Percentiles rank a stretch among this genome's conserved stretches.
phyloP scores from a whole-genome alignment of 306 rosid genomes.

The Castanopsis chinensis region DNA sequence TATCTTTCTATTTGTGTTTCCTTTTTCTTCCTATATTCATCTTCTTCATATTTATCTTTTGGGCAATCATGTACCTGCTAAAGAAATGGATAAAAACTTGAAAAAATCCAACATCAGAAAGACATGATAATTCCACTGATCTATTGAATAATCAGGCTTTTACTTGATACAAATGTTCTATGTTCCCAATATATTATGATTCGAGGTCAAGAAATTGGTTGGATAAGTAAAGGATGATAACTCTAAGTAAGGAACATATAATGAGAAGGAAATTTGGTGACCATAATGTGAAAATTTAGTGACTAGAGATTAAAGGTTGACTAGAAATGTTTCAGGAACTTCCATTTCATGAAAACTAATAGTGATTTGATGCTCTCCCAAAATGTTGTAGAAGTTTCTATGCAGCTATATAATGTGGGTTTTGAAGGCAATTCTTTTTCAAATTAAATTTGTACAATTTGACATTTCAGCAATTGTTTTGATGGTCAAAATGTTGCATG shows the following conservation, averaged over 20 bases:
- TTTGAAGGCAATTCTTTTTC: background rate
- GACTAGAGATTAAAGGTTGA: background rate
- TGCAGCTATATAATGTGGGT: background rate
- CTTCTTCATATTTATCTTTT: no score
- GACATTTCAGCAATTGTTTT: background rate
- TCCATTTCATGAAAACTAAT: constrained; percentile 1
- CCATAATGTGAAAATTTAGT: background rate
- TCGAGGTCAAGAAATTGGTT: background rate
- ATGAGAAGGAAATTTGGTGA: background rate
- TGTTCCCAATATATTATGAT: background rate
- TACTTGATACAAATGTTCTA: background rate
- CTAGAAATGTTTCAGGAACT: background rate
- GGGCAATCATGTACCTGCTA: background rate
- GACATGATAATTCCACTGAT: background rate
- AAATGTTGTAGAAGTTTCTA: background rate
- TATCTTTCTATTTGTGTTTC: background rate
- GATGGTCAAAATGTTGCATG: background rate
- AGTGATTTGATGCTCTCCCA: background rate
- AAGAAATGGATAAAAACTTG: background rate
- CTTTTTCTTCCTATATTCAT: background rate
- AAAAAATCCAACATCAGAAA: background rate
- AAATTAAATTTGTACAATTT: background rate
- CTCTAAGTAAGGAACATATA: background rate
- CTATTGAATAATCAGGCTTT: background rate
- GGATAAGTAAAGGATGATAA: background rate